These are phyloP conservation scores for Aspergillus uvarum DNA, from an alignment of 2,329 filamentous ascomycete genomes.

Conservation along the genomic window DNA sequence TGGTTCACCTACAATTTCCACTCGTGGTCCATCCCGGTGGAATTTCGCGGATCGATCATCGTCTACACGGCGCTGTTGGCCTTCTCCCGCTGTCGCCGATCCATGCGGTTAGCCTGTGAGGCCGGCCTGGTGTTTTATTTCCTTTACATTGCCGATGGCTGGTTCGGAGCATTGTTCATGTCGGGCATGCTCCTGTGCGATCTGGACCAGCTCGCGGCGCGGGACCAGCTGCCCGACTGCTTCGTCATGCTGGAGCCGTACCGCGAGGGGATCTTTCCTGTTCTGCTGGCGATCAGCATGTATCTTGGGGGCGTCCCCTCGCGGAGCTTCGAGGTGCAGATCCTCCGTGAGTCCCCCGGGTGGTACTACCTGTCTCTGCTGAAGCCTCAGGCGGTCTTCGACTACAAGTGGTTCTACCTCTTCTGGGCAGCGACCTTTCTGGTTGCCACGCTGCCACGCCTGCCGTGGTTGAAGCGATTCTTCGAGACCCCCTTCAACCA, in stretches of 20 bases:
- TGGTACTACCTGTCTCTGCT: slow-evolving; percentile 62
- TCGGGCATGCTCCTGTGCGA: slow-evolving; percentile 63
- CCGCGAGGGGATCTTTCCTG: slow-evolving; percentile 55
- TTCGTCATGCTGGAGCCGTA: slow-evolving; percentile 49
- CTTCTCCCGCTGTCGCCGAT: slow-evolving; percentile 56
- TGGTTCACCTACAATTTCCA: slow-evolving; percentile 62
- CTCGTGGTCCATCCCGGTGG: slow-evolving; percentile 63
- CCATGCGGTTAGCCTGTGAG: slow-evolving; percentile 57
- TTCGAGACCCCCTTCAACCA: slow-evolving; percentile 61
- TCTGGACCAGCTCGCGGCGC: slow-evolving; percentile 56
- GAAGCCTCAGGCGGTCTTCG: slow-evolving; percentile 65
- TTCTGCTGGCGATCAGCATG: slow-evolving; percentile 53
- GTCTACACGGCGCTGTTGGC: slow-evolving; percentile 60
- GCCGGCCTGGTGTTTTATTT: slow-evolving; percentile 61
- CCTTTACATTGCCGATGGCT: slow-evolving; percentile 66
- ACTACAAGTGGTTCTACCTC: slow-evolving; percentile 68
- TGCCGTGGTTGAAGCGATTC: slow-evolving; percentile 58
- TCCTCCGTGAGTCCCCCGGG: slow-evolving; percentile 56
- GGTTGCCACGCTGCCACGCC: slow-evolving; percentile 57
- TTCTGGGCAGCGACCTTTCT: slow-evolving; percentile 61
- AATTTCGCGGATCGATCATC: slow-evolving; percentile 64
- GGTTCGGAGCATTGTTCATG: slow-evolving; percentile 61
- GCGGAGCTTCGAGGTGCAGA: slow-evolving; percentile 47
- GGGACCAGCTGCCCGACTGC: slow-evolving; percentile 52
- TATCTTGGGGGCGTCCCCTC: slow-evolving; percentile 64